Conservation (phyloP, 164 flowering plant genomes). For the Chimonanthus praecox region DNA sequence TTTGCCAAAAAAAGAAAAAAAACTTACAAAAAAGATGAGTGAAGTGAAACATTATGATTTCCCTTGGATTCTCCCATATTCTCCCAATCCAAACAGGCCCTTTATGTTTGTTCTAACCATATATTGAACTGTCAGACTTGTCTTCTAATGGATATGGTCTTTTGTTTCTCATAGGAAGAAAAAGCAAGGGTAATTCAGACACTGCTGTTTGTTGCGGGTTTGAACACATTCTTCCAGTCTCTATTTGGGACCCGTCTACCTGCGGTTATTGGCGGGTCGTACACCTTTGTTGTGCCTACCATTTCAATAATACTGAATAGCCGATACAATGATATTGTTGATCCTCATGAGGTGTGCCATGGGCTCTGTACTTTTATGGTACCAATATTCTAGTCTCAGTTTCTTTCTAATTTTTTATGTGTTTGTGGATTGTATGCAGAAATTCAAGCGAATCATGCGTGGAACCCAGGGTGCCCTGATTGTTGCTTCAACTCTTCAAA, state of each 20-base stretch:
- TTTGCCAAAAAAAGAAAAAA: neutral
- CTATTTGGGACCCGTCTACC: constrained; percentile 87
- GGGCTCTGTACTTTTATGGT: neutral
- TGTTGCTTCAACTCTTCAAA: constrained; percentile 83
- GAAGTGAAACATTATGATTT: neutral
- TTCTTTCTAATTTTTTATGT: neutral
- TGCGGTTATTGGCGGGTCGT: constrained; percentile 87
- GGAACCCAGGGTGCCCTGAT: constrained; percentile 90
- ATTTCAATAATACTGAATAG: constrained; percentile 76
- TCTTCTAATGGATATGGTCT: neutral
- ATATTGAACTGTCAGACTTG: neutral
- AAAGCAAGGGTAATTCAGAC: constrained; percentile 87
- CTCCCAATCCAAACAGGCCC: neutral
- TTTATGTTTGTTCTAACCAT: neutral
- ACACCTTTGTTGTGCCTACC: constrained; percentile 70
- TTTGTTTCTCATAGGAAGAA: constrained; percentile 48
- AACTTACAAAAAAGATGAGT: neutral
- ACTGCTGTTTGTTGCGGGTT: constrained; percentile 79
- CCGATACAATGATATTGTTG: constrained; percentile 54
- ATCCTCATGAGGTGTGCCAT: constrained; percentile 60
- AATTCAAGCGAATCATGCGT: constrained; percentile 74
- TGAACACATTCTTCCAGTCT: constrained; percentile 72
- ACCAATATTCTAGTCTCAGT: neutral
- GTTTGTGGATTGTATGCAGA: constrained; percentile 35
- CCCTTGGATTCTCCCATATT: neutral